phyloP scores from a whole-genome alignment of 1,284 basidiomycete species.

The Pyrrhoderma noxium region DNA sequence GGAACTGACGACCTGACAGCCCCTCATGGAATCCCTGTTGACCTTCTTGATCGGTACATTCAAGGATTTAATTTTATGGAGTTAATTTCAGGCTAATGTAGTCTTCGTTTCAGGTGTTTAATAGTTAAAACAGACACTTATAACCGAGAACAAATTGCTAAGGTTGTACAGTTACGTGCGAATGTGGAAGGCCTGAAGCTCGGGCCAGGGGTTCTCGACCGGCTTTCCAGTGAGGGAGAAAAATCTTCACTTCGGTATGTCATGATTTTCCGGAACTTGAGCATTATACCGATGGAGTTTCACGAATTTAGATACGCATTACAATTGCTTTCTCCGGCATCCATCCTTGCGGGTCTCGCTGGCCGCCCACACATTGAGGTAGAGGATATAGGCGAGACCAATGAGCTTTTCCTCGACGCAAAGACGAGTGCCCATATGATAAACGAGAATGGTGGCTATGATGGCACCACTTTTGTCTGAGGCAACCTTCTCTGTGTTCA shows the following conservation, averaged over 20 bases:
- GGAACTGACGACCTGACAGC: constrained; percentile 89
- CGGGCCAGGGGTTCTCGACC: constrained; percentile 71
- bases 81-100: constrained; percentile 6
- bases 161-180: constrained; percentile 82
- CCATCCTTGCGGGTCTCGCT: constrained; percentile 75
- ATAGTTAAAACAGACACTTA: constrained; percentile 93
- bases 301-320: constrained; percentile 66
- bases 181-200: constrained; percentile 83
- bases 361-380: constrained; percentile 78
- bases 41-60: constrained; percentile 81
- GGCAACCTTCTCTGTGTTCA: neutral
- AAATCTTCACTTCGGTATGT: constrained; percentile 75
- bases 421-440: constrained; percentile 69
- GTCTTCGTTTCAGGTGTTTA: constrained; percentile 58
- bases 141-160: constrained; percentile 77
- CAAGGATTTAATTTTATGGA: constrained; percentile 13
- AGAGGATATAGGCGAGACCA: constrained; percentile 89
- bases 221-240: constrained; percentile 78
- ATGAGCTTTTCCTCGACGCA: constrained; percentile 91
- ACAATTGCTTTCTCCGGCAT: constrained; percentile 87
- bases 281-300: constrained; percentile 10
- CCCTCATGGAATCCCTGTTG: constrained; percentile 92
- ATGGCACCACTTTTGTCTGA: constrained; percentile 24
- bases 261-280: neutral
- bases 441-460: constrained; percentile 34